Evolutionary conservation across 352 stramenopile species (phyloP).

Genomic region (Globisporangium carolinianum): DNA sequence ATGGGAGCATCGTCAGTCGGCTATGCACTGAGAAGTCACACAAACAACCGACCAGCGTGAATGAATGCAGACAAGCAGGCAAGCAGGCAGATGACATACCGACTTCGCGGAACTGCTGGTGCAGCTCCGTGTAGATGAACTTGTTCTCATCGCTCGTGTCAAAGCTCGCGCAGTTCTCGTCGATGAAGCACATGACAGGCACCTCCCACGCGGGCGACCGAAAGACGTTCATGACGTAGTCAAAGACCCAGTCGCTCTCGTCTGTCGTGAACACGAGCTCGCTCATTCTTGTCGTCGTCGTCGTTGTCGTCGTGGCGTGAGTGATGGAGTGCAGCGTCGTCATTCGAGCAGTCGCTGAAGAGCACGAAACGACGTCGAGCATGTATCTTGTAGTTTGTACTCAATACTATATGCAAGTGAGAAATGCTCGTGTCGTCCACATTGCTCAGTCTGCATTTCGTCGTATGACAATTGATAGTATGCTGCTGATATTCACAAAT

Average conservation of each 20-base stretch:
- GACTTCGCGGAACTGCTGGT: conserved; percentile 74
- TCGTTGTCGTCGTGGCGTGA: no score
- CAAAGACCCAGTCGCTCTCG: conserved; percentile 83
- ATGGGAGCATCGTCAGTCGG: neutral
- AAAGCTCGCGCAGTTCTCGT: conserved; percentile 86
- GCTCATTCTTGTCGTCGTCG: conserved; percentile 8
- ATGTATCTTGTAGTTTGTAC: no score
- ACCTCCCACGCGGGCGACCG: conserved; percentile 84
- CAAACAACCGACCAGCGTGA: no score
- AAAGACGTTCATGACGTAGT: conserved; percentile 86
- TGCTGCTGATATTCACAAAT: no score
- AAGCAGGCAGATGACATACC: conserved; percentile 13
- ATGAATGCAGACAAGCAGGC: neutral
- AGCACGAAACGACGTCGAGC: no score
- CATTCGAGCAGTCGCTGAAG: no score
- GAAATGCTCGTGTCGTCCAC: no score
- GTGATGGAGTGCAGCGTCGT: no score
- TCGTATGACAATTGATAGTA: no score
- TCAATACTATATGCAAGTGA: no score
- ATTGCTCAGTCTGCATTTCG: no score
- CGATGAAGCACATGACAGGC: conserved; percentile 86
- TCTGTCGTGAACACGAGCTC: conserved; percentile 39
- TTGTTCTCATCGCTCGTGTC: conserved; percentile 89
- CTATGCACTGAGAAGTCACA: no score
- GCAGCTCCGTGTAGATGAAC: conserved; percentile 81